Conservation (phyloP, 2,329 filamentous ascomycete genomes). For the Talaromyces sp. region DNA sequence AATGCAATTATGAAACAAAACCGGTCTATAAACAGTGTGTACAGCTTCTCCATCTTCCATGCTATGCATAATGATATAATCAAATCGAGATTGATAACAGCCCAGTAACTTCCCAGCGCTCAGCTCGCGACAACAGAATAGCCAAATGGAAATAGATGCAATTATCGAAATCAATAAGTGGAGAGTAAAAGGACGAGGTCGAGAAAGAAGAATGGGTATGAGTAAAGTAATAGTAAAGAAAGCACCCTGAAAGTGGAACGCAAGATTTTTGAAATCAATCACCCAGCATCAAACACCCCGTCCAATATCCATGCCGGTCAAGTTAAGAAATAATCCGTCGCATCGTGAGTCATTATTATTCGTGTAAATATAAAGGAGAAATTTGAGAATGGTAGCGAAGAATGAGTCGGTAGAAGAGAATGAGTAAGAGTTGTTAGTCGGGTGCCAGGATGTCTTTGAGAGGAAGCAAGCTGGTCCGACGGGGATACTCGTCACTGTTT, state of each 20-base stretch:
- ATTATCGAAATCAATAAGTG: background rate
- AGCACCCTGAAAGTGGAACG: background rate
- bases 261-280: background rate
- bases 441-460: slow-evolving; percentile 19
- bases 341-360: slow-evolving; percentile 18
- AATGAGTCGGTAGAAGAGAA: background rate
- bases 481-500: slow-evolving; percentile 12
- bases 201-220: slow-evolving; percentile 4
- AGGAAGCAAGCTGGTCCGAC: slow-evolving; percentile 14
- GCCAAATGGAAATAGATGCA: background rate
- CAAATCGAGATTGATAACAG: background rate
- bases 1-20: slow-evolving; percentile 3
- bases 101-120: background rate
- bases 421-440: background rate
- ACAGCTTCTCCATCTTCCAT: slow-evolving; percentile 5
- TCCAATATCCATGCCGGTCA: background rate
- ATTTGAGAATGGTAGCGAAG: background rate
- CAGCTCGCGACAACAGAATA: background rate
- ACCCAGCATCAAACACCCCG: background rate
- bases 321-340: slow-evolving; percentile 12
- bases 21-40: background rate
- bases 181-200: background rate
- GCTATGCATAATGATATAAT: slow-evolving; percentile 7
- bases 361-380: background rate
- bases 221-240: background rate